Evolutionary conservation across 768 basidiomycete species (phyloP).

Genomic region (Boletellus emodensis): DNA sequence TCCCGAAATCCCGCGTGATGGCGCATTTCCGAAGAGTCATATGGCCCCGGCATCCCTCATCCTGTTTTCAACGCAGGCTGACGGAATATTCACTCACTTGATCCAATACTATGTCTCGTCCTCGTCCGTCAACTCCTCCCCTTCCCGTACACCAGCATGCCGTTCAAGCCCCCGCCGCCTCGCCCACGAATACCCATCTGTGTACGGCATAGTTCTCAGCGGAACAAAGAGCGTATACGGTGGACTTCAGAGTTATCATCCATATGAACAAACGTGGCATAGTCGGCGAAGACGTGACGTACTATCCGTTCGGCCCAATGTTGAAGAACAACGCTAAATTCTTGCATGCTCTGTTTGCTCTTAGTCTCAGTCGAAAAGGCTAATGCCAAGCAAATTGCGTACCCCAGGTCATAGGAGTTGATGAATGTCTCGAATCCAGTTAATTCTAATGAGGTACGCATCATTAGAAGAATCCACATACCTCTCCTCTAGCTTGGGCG

Average conservation of each 20-base stretch:
- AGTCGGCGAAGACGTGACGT: constrained; percentile 32
- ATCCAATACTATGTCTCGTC: constrained; percentile 32
- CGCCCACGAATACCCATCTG: constrained; percentile 81
- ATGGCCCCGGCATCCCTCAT: constrained; percentile 78
- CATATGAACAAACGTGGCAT: neutral
- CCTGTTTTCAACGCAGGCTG: constrained; percentile 16
- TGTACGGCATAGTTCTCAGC: constrained; percentile 71
- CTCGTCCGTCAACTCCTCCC: constrained; percentile 89
- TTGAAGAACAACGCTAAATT: constrained; percentile 91
- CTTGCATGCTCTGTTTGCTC: constrained; percentile 35
- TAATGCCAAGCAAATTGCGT: constrained; percentile 16
- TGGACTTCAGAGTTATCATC: constrained; percentile 45
- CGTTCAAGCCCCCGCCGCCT: constrained; percentile 59
- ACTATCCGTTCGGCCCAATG: constrained; percentile 77
- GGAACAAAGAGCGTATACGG: constrained; percentile 80
- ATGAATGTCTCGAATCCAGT: constrained; percentile 56
- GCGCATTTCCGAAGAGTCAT: constrained; percentile 58
- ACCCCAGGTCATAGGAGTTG: constrained; percentile 92
- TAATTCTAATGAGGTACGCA: neutral
- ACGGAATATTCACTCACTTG: neutral
- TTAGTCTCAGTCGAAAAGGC: neutral
- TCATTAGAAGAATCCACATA: constrained; percentile 29
- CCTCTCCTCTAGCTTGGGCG: constrained; percentile 68
- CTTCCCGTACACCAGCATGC: constrained; percentile 60
- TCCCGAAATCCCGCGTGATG: constrained; percentile 14